Evolutionary conservation across 768 basidiomycete species (phyloP).

Genomic region (Tylopilus plumbeoviolaceoides): DNA sequence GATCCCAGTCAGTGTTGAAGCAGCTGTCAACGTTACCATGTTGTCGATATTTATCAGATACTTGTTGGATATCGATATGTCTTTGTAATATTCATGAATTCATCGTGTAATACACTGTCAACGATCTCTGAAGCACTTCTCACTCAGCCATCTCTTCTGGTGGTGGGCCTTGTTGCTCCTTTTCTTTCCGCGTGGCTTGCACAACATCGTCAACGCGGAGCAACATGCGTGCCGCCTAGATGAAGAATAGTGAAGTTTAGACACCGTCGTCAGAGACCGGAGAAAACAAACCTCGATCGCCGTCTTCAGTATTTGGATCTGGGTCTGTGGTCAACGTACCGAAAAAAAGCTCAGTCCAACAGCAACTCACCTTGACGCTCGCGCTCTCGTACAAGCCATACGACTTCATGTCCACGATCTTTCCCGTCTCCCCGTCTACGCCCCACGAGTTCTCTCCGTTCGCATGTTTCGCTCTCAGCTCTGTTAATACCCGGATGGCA

Average conservation of each 20-base stretch:
- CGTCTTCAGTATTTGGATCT: constrained; percentile 96
- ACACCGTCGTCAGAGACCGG: background rate
- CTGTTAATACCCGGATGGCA: constrained; percentile 88
- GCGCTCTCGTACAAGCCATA: constrained; percentile 96
- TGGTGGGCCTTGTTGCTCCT: constrained; percentile 46
- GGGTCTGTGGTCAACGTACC: background rate
- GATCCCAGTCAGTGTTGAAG: constrained; percentile 2
- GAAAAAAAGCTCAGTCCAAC: background rate
- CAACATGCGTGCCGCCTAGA: constrained; percentile 86
- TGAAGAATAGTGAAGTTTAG: background rate
- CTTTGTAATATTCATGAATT: constrained; percentile 12
- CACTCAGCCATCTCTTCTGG: constrained; percentile 52
- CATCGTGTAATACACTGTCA: background rate
- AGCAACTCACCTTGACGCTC: constrained; percentile 72
- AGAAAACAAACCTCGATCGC: constrained; percentile 72
- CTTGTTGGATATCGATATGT: constrained; percentile 10
- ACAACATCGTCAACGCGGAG: constrained; percentile 94
- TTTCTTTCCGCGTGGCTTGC: constrained; percentile 73
- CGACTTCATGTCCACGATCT: constrained; percentile 91
- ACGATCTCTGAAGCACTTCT: background rate
- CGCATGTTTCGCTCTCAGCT: constrained; percentile 93
- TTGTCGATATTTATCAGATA: constrained; percentile 8
- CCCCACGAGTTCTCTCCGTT: constrained; percentile 90
- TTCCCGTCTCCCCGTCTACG: constrained; percentile 93
- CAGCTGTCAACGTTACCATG: background rate